Base-by-base conservation (phyloP, 495 filamentous ascomycete species). In the Cercophora newfieldiana region DNA sequence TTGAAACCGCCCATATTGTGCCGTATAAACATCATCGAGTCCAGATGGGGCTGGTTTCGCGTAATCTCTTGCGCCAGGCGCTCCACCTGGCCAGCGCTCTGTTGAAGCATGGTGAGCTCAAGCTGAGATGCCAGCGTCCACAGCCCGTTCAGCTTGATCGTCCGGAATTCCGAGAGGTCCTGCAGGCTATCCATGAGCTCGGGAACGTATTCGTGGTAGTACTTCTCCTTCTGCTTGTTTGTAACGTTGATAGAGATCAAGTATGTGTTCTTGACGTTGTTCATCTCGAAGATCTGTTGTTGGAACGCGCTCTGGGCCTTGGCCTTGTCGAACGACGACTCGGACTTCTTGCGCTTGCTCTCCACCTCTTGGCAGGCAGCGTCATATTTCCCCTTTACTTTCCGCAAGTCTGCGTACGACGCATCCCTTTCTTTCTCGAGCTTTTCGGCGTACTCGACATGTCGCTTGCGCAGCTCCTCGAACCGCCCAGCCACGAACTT, bases 241-340 rank as follows among this genome's bases (percentile, higher is more conserved):
- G 94, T 93, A 50, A 97, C 91, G 73, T 94, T 95, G 80, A 99
- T 96, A 61, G 86, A 86, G 68, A 99, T 94, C 44, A 99, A 80
- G 71, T 99, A 99, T 1, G 91, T 93, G 72, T 98, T 99, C 90
- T 99, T 99, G 72, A 91, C 86, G 74, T 98, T 98, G 76, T 92
- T 89, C 96, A 98, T 98, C 61, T 98, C 94, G 48, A 87, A 72
- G 47, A 94, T 80, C 75, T 98, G 94, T 71, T 95, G 91, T 71
- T 96, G 91, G 75, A 95, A 98, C 19, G 90, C 87, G 69, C 85
- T 87, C 75, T 96, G 91, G 7, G 96, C 93, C 78, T 98, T 99
- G 28, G 83, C 75, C 75, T 93, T 89, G 75, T 98, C 96, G 67
- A 93, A 95, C 24, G 91, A 85, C 30, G 88, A 90, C 71, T 98